A percentile compares a stretch with the other conserved stretches of the same genome.
Evolutionary conservation across 164 flowering plant species (phyloP).

Genomic region (Amborella trichopoda): DNA sequence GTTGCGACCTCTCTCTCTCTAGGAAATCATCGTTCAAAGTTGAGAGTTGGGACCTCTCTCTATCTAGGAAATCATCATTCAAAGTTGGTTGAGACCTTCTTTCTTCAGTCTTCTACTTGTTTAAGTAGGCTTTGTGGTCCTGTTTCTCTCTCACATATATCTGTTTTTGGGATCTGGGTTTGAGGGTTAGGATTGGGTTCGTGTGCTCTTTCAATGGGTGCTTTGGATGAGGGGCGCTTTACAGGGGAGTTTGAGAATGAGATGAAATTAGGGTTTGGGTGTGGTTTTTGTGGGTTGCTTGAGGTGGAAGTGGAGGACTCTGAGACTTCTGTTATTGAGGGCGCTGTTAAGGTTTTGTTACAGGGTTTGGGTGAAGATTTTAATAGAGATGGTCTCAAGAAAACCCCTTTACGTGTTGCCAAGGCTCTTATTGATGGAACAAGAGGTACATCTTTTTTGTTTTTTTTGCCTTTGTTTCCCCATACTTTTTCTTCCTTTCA

Average conservation of each 20-base stretch:
- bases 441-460: conserved; percentile 34
- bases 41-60: too few species aligned
- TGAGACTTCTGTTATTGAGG: conserved; percentile 36
- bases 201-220: conserved; percentile 74
- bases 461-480: not conserved
- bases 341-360: conserved; percentile 73
- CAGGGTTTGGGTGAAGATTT: conserved; percentile 80
- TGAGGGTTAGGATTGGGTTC: too few species aligned
- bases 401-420: conserved; percentile 89
- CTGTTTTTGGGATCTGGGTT: too few species aligned
- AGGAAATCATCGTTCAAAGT: too few species aligned
- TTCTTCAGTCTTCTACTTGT: too few species aligned
- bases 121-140: too few species aligned
- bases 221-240: conserved; percentile 56
- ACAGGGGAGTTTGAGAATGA: conserved; percentile 39
- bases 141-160: too few species aligned
- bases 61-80: too few species aligned
- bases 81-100: too few species aligned
- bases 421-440: conserved; percentile 88
- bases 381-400: conserved; percentile 71
- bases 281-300: not conserved
- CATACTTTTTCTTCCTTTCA: too few species aligned
- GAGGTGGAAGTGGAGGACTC: conserved; percentile 24
- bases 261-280: conserved; percentile 18
- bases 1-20: too few species aligned